These are phyloP conservation scores for Sarcocystis neurona DNA, from an alignment of 169 alveolate genomes.

Conservation along the genomic window DNA sequence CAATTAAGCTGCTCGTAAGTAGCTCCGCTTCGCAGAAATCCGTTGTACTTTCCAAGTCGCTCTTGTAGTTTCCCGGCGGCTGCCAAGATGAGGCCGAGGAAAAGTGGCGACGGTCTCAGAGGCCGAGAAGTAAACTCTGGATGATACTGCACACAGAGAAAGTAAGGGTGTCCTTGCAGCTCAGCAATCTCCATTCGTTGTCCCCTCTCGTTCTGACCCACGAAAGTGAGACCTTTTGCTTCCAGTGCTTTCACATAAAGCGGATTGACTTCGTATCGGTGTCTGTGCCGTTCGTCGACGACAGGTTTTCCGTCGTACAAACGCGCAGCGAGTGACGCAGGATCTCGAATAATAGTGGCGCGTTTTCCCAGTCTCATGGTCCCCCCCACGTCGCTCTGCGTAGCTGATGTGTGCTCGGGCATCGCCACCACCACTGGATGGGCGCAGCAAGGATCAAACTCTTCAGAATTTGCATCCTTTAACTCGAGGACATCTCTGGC, in stretches of 20 bases:
- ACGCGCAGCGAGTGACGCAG: slow-evolving; percentile 86
- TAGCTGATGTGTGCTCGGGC: slow-evolving; percentile 71
- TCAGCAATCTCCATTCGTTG: slow-evolving; percentile 85
- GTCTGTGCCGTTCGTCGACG: slow-evolving; percentile 93
- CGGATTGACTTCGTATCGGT: slow-evolving; percentile 81
- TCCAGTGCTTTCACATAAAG: slow-evolving; percentile 65
- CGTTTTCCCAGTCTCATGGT: slow-evolving; percentile 95
- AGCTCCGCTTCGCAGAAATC: slow-evolving; percentile 30
- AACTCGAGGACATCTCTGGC: slow-evolving; percentile 71
- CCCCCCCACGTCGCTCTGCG: slow-evolving; percentile 69
- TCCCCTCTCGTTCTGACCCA: slow-evolving; percentile 88
- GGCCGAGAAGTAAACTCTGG: slow-evolving; percentile 91
- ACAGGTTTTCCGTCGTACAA: slow-evolving; percentile 82
- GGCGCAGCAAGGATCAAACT: slow-evolving; percentile 66
- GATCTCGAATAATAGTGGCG: slow-evolving; percentile 81
- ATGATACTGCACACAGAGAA: slow-evolving; percentile 93
- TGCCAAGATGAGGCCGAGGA: slow-evolving; percentile 71
- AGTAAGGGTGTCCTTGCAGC: slow-evolving; percentile 88
- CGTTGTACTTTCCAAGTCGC: slow-evolving; percentile 45
- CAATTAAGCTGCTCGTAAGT: slow-evolving; percentile 1
- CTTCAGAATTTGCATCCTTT: slow-evolving; percentile 75
- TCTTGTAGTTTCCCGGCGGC: slow-evolving; percentile 63
- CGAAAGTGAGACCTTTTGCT: slow-evolving; percentile 87
- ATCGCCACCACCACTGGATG: slow-evolving; percentile 72
- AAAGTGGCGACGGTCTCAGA: slow-evolving; percentile 56